These are phyloP conservation scores for Hawksworthiomyces lignivorus DNA, from an alignment of 2,329 filamentous ascomycete species.

Conservation along the genomic window DNA sequence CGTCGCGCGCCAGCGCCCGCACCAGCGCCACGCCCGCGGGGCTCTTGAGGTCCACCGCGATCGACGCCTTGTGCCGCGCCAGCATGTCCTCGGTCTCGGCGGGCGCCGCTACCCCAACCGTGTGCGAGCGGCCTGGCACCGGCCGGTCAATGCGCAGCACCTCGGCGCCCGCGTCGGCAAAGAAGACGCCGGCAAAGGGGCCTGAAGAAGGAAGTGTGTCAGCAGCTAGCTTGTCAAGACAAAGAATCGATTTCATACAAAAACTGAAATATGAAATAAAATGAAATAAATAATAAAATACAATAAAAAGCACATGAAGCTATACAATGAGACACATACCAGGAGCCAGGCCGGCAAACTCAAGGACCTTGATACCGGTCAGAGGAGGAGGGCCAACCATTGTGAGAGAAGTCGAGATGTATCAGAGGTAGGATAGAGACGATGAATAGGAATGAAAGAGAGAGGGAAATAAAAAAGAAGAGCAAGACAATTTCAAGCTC, in stretches of 20 bases:
- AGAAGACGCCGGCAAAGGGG: constrained; percentile 80
- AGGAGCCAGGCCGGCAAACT: constrained; percentile 56
- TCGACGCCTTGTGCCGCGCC: constrained; percentile 71
- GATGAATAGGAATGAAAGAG: neutral
- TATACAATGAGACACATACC: constrained; percentile 30
- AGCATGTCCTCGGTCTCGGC: constrained; percentile 59
- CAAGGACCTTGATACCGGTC: constrained; percentile 47
- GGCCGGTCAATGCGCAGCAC: constrained; percentile 79
- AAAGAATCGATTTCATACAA: too few relatives aligned
- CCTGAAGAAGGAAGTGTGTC: constrained; percentile 30
- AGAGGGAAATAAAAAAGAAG: neutral
- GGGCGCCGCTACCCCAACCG: constrained; percentile 28
- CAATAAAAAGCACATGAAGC: too few relatives aligned
- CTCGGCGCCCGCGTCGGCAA: constrained; percentile 81
- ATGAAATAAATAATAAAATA: too few relatives aligned
- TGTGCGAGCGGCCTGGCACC: constrained; percentile 32
- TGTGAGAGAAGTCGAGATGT: neutral
- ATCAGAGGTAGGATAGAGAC: neutral
- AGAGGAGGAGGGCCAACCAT: constrained; percentile 36
- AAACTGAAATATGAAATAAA: too few relatives aligned
- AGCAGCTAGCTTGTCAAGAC: too few relatives aligned
- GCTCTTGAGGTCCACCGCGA: constrained; percentile 72
- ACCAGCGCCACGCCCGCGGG: constrained; percentile 56
- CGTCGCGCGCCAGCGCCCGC: constrained; percentile 50
- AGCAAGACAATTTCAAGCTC: neutral